Evolutionary conservation across 768 basidiomycete species (phyloP).

Genomic region (Lactarius trivialis): DNA sequence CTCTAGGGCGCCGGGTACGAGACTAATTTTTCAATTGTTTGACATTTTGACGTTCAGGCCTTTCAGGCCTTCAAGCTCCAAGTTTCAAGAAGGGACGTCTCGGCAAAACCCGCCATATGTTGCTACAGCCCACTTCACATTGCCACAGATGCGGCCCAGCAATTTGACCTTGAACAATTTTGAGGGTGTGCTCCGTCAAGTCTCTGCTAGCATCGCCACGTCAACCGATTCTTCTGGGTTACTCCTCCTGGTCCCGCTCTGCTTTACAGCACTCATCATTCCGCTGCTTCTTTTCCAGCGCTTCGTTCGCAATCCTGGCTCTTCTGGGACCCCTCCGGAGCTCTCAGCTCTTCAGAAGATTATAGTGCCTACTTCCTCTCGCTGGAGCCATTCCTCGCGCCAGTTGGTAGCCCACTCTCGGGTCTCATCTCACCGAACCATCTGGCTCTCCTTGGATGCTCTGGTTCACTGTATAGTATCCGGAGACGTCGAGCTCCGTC

Average conservation of each 20-base stretch:
- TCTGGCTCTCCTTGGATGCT: slow-evolving; percentile 4
- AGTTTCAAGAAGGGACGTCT: not conserved
- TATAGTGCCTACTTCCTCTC: not conserved
- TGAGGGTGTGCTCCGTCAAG: not conserved
- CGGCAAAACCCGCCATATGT: not conserved
- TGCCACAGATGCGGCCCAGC: not conserved
- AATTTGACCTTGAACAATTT: not conserved
- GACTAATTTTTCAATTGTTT: too few relatives aligned
- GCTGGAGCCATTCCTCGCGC: not conserved
- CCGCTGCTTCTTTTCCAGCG: not conserved
- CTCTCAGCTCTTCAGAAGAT: not conserved
- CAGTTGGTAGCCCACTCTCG: not conserved
- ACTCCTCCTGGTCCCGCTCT: not conserved
- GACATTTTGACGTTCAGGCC: too few relatives aligned
- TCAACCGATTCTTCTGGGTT: not conserved
- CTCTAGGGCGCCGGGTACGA: too few relatives aligned
- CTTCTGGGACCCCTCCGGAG: not conserved
- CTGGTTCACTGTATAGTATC: not conserved
- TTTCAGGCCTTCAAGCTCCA: too few relatives aligned
- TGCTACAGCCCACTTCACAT: not conserved
- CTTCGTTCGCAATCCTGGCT: not conserved
- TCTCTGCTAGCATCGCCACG: not conserved
- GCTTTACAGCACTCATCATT: not conserved
- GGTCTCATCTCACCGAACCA: not conserved
- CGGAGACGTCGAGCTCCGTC: not conserved